phyloP scores from a whole-genome alignment of 78 protist species.

The Isochrysis galbana region DNA sequence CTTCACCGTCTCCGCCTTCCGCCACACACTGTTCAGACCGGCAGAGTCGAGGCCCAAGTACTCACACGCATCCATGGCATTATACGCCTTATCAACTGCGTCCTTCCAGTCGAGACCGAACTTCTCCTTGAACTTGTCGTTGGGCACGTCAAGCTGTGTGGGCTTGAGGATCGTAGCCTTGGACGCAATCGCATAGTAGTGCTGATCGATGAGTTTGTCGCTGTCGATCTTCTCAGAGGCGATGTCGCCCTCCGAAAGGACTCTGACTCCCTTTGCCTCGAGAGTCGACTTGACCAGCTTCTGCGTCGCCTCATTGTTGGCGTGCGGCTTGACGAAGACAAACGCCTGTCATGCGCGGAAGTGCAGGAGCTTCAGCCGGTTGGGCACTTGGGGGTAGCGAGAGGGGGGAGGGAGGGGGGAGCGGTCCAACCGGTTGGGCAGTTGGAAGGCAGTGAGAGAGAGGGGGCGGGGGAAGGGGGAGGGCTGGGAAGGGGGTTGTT shows the following conservation, averaged over 20 bases:
- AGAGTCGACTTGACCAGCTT: too few relatives aligned
- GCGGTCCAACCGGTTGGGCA: too few relatives aligned
- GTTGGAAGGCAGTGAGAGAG: too few relatives aligned
- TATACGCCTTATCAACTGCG: background rate
- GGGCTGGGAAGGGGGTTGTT: too few relatives aligned
- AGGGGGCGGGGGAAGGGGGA: too few relatives aligned
- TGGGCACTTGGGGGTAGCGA: too few relatives aligned
- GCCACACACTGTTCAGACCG: background rate
- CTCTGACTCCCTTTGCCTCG: too few relatives aligned
- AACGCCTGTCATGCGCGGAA: too few relatives aligned
- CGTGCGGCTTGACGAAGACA: too few relatives aligned
- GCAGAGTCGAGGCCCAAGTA: background rate
- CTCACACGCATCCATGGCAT: constrained; percentile 1
- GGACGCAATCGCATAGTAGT: constrained; percentile 45
- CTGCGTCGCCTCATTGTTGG: too few relatives aligned
- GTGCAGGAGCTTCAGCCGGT: too few relatives aligned
- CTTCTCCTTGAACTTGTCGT: constrained; percentile 15
- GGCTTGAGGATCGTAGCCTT: constrained; percentile 39
- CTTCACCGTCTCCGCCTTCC: constrained; percentile 34
- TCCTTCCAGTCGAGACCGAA: background rate
- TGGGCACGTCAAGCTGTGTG: constrained; percentile 17
- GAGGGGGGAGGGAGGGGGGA: too few relatives aligned
- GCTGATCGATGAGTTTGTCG: constrained; percentile 40
- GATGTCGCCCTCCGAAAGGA: constrained; percentile 39
- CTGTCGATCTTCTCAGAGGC: background rate